phyloP scores from a whole-genome alignment of 768 basidiomycete species.

The Russula virescens region DNA sequence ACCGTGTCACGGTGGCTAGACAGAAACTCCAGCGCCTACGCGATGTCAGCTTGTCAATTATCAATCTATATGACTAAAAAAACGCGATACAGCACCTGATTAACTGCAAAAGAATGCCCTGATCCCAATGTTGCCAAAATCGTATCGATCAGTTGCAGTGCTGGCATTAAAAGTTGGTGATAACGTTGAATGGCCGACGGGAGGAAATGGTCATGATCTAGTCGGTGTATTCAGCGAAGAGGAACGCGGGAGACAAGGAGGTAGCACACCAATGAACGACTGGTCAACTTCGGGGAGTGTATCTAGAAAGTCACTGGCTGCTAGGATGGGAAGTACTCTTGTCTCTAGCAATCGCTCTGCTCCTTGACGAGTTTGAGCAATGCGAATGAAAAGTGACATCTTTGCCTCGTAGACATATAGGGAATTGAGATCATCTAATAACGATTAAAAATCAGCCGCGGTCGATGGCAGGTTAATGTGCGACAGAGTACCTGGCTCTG shows the following conservation, averaged over 20 bases:
- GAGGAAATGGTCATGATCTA: constrained; percentile 82
- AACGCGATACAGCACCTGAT: constrained; percentile 46
- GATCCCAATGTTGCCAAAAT: constrained; percentile 72
- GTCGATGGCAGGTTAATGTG: not conserved
- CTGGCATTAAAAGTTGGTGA: constrained; percentile 85
- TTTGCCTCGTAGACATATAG: constrained; percentile 95
- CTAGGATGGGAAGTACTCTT: constrained; percentile 64
- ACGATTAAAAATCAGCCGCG: not conserved
- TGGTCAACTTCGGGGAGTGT: constrained; percentile 79
- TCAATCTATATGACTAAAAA: not conserved
- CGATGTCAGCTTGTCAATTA: not conserved
- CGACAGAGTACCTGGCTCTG: constrained; percentile 69
- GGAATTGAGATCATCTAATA: constrained; percentile 77
- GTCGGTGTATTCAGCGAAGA: not conserved
- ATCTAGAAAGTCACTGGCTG: constrained; percentile 84
- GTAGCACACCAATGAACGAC: constrained; percentile 64
- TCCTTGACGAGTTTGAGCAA: constrained; percentile 77
- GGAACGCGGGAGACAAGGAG: not conserved
- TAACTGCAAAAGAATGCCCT: constrained; percentile 58
- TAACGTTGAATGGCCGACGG: constrained; percentile 85
- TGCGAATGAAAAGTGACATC: constrained; percentile 80
- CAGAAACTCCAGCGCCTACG: constrained; percentile 73
- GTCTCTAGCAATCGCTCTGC: constrained; percentile 81
- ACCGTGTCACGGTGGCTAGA: constrained; percentile 79
- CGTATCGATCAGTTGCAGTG: constrained; percentile 73